Conservation (phyloP, 345 rosid genomes). For the Boechera stricta region DNA sequence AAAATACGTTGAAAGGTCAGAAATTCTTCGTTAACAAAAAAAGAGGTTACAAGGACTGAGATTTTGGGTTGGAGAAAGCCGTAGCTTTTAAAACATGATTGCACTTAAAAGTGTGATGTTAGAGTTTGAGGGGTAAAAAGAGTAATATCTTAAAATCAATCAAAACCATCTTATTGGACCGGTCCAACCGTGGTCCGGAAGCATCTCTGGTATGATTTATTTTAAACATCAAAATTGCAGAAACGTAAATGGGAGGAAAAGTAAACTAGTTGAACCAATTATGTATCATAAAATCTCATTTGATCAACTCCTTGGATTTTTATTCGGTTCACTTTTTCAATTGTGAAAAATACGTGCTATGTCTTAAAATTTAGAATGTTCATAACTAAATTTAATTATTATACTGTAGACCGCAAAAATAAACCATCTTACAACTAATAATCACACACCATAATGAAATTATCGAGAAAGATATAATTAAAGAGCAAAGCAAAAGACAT, state of each 20-base stretch:
- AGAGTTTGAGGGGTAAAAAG: too few species aligned
- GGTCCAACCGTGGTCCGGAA: not conserved
- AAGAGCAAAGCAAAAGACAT: not conserved
- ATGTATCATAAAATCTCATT: not conserved
- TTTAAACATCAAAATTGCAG: not conserved
- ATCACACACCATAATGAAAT: not conserved
- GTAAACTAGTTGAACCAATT: not conserved
- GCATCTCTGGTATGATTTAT: not conserved
- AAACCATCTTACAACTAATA: not conserved
- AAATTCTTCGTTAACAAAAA: not conserved
- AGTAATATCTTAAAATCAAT: not conserved
- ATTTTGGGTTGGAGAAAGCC: not conserved
- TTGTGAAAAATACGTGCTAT: not conserved
- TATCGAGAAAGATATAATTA: not conserved
- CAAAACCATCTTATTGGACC: not conserved
- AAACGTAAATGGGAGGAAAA: not conserved
- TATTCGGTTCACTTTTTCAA: not conserved
- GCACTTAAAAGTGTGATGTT: too few species aligned
- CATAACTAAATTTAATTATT: not conserved
- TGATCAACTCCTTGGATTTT: not conserved
- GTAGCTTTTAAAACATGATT: constrained; percentile 21
- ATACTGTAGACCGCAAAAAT: not conserved
- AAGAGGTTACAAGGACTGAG: not conserved
- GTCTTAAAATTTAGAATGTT: not conserved
- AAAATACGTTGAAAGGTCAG: not conserved